Evolutionary conservation across 2,329 filamentous ascomycete species (phyloP).

Genomic region (Phialemoniopsis sp.): DNA sequence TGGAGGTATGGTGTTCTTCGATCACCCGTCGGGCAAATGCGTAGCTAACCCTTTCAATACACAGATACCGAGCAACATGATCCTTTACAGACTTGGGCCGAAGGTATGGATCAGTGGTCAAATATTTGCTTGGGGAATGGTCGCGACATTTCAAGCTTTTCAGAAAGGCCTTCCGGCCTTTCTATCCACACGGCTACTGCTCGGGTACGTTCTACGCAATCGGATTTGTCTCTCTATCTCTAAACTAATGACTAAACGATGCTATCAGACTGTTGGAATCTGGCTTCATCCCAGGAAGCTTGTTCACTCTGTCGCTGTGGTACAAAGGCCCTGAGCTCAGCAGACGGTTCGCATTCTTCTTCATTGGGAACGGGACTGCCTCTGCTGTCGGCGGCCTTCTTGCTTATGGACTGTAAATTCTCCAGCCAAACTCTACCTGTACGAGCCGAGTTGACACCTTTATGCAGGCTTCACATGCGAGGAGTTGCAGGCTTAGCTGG

Average conservation of each 20-base stretch:
- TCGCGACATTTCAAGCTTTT: slow-evolving; percentile 52
- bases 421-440: no score
- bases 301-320: slow-evolving; percentile 49
- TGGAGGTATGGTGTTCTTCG: no score
- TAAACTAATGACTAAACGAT: no score
- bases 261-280: slow-evolving; percentile 46
- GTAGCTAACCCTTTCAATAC: slow-evolving; percentile 34
- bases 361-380: slow-evolving; percentile 50
- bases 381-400: slow-evolving; percentile 35
- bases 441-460: no score
- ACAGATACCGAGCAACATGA: slow-evolving; percentile 40
- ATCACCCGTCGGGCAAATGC: no score
- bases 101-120: slow-evolving; percentile 48
- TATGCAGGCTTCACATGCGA: slow-evolving; percentile 42
- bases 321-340: slow-evolving; percentile 48
- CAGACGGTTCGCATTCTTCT: slow-evolving; percentile 49
- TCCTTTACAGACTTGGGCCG: slow-evolving; percentile 41
- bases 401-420: slow-evolving; percentile 40
- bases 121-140: slow-evolving; percentile 48
- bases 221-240: no score
- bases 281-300: slow-evolving; percentile 49
- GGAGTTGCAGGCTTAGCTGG: slow-evolving; percentile 41
- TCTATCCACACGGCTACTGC: slow-evolving; percentile 43
- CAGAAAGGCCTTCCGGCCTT: slow-evolving; percentile 40
- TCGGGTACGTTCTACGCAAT: no score